Percentiles rank a stretch among this genome's conserved stretches.
Conservation (phyloP, 148 eudicot genomes). For the Camellia japonica region DNA sequence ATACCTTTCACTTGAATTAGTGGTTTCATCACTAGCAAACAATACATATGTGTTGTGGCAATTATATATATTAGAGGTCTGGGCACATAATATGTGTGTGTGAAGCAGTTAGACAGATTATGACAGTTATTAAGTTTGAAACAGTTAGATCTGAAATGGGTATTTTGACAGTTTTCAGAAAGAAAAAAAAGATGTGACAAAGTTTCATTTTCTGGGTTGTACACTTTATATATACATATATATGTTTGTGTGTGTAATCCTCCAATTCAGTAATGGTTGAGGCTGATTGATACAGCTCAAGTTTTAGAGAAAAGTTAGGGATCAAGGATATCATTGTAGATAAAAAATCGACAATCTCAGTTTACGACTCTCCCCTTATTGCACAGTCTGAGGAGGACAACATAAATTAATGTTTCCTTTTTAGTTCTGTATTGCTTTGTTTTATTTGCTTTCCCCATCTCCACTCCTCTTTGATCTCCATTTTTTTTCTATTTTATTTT, state of each 20-base stretch:
- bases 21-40: constrained; percentile 11
- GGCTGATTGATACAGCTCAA: background rate
- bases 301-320: background rate
- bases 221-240: too few relatives aligned
- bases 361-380: background rate
- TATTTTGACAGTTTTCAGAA: too few relatives aligned
- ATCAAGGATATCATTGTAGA: background rate
- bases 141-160: too few relatives aligned
- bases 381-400: too few relatives aligned
- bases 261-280: background rate
- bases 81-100: too few relatives aligned
- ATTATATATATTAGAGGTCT: background rate
- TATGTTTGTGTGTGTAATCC: background rate
- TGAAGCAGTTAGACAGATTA: too few relatives aligned
- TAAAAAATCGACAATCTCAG: background rate
- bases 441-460: background rate
- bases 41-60: background rate
- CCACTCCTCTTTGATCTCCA: background rate
- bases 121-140: too few relatives aligned
- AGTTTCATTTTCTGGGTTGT: too few relatives aligned
- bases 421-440: background rate
- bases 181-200: too few relatives aligned
- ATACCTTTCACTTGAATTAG: constrained; percentile 40
- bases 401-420: background rate
- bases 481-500: background rate